Percentiles rank a stretch among this genome's conserved stretches.
Evolutionary conservation across 495 filamentous ascomycete genomes (phyloP).

Genomic region (Jackrogersella multiformis): DNA sequence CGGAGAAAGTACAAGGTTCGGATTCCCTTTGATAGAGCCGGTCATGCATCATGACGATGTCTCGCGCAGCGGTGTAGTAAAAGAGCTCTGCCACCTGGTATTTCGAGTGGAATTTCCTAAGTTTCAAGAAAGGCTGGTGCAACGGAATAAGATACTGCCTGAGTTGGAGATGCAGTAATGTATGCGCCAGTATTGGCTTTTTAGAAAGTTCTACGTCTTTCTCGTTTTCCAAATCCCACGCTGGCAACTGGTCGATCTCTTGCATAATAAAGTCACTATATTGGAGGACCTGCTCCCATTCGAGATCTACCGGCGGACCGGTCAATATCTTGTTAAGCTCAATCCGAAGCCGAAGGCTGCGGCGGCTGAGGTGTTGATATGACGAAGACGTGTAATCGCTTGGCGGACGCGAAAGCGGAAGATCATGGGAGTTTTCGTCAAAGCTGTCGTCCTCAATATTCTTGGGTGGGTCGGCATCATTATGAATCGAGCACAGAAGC

Average conservation of each 20-base stretch:
- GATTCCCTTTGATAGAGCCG: constrained; percentile 44
- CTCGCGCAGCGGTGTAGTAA: constrained; percentile 48
- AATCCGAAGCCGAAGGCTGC: constrained; percentile 44
- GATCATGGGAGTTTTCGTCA: constrained; percentile 39
- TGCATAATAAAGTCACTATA: constrained; percentile 49
- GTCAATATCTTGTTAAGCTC: constrained; percentile 45
- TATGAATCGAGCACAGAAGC: constrained; percentile 44
- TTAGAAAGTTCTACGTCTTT: constrained; percentile 25
- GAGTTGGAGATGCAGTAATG: constrained; percentile 48
- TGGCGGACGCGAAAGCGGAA: constrained; percentile 40
- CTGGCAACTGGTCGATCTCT: constrained; percentile 45
- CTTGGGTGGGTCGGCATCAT: constrained; percentile 39
- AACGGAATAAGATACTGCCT: constrained; percentile 48
- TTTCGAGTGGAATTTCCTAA: constrained; percentile 40
- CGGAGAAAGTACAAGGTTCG: constrained; percentile 46
- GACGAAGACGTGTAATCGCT: constrained; percentile 47
- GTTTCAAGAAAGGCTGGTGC: constrained; percentile 47
- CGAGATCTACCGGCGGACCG: constrained; percentile 36
- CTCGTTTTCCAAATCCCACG: constrained; percentile 44
- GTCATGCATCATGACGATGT: constrained; percentile 48
- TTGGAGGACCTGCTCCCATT: constrained; percentile 48
- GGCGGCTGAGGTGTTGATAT: constrained; percentile 46
- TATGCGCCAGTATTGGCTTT: constrained; percentile 44
- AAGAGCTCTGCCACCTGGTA: constrained; percentile 47
- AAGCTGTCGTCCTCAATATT: constrained; percentile 50